Evolutionary conservation across 2,329 filamentous ascomycete genomes (phyloP).

Genomic region (Ceratocystis harringtonii): DNA sequence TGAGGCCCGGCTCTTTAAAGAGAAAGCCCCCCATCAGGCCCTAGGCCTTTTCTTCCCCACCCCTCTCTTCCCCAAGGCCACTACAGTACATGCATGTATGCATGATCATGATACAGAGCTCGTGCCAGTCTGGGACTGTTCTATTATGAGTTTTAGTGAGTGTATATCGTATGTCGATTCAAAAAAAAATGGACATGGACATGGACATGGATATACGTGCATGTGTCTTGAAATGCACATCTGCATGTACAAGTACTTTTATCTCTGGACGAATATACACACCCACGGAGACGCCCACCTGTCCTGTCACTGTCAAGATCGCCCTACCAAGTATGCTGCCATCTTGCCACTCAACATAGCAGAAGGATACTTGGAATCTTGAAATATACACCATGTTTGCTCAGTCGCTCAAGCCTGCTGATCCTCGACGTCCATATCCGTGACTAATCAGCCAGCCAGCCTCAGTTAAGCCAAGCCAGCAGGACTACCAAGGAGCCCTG

Average conservation of each 20-base stretch:
- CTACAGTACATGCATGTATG: neutral
- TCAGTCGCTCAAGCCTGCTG: neutral
- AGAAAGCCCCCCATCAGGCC: neutral
- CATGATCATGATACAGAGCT: neutral
- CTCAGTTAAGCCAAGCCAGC: neutral
- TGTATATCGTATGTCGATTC: neutral
- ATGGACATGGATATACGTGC: neutral
- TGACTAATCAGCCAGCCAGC: neutral
- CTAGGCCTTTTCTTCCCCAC: neutral
- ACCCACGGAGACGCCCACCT: neutral
- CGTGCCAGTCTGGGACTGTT: neutral
- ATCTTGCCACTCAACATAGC: neutral
- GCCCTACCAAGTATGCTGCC: neutral
- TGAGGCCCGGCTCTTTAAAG: neutral
- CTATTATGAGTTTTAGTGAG: no score
- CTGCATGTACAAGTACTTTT: neutral
- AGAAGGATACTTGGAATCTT: neutral
- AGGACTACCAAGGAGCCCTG: no score
- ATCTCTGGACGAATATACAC: neutral
- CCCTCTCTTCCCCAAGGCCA: neutral
- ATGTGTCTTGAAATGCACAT: neutral
- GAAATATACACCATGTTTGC: neutral
- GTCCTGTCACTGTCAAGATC: neutral
- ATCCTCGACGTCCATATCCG: neutral
- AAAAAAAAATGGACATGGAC: no score